phyloP scores from a whole-genome alignment of 805 yeast genomes.

The Wickerhamomyces subpelliculosus region DNA sequence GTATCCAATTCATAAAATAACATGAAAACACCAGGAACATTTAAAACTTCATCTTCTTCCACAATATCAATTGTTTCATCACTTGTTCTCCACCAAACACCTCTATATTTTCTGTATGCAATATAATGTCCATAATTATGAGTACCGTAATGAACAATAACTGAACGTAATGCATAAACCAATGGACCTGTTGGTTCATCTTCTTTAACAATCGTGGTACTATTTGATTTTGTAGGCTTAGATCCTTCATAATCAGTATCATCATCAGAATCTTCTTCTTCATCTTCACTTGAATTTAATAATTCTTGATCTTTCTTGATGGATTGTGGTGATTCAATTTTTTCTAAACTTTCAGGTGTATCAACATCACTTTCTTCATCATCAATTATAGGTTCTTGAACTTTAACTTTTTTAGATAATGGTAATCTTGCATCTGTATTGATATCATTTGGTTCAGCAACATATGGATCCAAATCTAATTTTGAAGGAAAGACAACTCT shows the following conservation, averaged over 20 bases:
- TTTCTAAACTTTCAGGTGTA: slow-evolving; percentile 5
- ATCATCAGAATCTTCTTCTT: slow-evolving; percentile 6
- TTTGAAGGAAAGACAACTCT: slow-evolving; percentile 69
- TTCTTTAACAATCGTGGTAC: slow-evolving; percentile 9
- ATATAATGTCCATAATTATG: slow-evolving; percentile 98
- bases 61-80: slow-evolving; percentile 84
- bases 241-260: slow-evolving; percentile 6
- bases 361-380: slow-evolving; percentile 8
- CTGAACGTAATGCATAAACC: slow-evolving; percentile 71
- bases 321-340: slow-evolving; percentile 1
- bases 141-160: slow-evolving; percentile 89
- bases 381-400: slow-evolving; percentile 1
- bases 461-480: slow-evolving; percentile 61
- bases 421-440: slow-evolving; percentile 76
- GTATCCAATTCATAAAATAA: slow-evolving; percentile 69
- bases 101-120: slow-evolving; percentile 74
- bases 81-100: slow-evolving; percentile 92
- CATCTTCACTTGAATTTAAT: slow-evolving; percentile 2
- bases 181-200: slow-evolving; percentile 32
- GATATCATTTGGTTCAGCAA: slow-evolving; percentile 60
- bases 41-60: slow-evolving; percentile 71
- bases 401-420: slow-evolving; percentile 44
- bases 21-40: slow-evolving; percentile 87
- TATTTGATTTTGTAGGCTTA: slow-evolving; percentile 1
- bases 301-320: neutral